Conservation (phyloP, 345 rosid species). For the Melastoma malabathricum region DNA sequence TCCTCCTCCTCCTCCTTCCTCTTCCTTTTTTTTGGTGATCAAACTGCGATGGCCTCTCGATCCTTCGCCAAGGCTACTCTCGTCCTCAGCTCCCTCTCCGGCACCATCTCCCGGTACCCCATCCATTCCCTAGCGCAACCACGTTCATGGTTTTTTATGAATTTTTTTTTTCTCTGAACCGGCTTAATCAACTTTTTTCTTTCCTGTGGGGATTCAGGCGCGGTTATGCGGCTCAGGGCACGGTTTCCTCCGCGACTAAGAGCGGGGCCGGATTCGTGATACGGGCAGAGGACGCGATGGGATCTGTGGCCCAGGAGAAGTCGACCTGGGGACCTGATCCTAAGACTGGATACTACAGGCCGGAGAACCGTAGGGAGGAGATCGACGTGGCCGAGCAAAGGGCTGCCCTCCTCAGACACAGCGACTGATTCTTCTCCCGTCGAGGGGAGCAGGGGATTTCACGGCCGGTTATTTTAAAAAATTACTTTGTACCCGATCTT, state of each 20-base stretch:
- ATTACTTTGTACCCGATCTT: too few relatives aligned
- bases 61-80: too few relatives aligned
- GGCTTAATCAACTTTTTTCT: not conserved
- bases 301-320: conserved; percentile 19
- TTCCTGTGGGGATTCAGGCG: conserved; percentile 4
- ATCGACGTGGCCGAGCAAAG: conserved; percentile 54
- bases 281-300: conserved; percentile 29
- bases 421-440: conserved; percentile 12
- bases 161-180: too few relatives aligned
- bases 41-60: too few relatives aligned
- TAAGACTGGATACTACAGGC: conserved; percentile 66
- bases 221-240: conserved; percentile 1
- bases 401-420: conserved; percentile 42
- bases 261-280: conserved; percentile 6
- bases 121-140: not conserved
- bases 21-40: too few relatives aligned
- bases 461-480: too few relatives aligned
- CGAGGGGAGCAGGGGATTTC: too few relatives aligned
- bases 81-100: too few relatives aligned
- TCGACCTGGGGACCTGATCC: conserved; percentile 75
- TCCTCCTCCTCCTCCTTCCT: too few relatives aligned
- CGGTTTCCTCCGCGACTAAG: not conserved
- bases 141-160: too few relatives aligned
- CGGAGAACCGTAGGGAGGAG: conserved; percentile 44
- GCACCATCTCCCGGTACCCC: too few relatives aligned